Evolutionary conservation across 805 yeast species (phyloP).

Genomic region (Candida pseudoglaebosa): DNA sequence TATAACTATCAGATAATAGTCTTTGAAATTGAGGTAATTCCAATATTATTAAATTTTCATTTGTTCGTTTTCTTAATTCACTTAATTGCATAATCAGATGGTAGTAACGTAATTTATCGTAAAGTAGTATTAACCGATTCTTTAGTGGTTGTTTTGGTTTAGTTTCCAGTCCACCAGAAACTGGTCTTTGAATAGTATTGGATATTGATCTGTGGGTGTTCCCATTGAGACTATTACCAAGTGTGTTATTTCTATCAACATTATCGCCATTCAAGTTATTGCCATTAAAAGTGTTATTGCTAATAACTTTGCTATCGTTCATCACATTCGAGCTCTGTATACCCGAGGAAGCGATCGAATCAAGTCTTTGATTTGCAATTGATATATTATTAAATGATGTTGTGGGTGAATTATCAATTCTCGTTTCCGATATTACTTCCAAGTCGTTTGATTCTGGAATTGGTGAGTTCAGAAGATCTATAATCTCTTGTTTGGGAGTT

Average conservation of each 20-base stretch:
- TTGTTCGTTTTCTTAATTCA: conserved; percentile 16
- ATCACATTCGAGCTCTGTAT: too few species aligned
- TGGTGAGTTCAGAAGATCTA: conserved; percentile 1
- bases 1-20: conserved; percentile 7
- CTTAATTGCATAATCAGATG: conserved; percentile 24
- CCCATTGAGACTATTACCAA: too few species aligned
- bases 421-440: not conserved
- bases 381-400: too few species aligned
- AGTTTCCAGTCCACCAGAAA: not conserved
- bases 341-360: too few species aligned
- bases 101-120: conserved; percentile 25
- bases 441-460: not conserved
- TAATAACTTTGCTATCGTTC: too few species aligned
- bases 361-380: too few species aligned
- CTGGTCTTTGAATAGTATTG: not conserved
- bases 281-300: too few species aligned
- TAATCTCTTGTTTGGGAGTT: not conserved
- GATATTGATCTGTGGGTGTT: not conserved
- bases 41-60: conserved; percentile 17
- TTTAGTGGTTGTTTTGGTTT: not conserved
- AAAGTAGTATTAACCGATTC: conserved; percentile 15
- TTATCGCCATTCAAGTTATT: too few species aligned
- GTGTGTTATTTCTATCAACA: too few species aligned
- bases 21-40: conserved; percentile 16
- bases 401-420: not conserved